Percentiles rank a stretch among this genome's conserved stretches.
Evolutionary conservation across 75 land plant genomes (phyloP).

Genomic region (Azolla pinnata): DNA sequence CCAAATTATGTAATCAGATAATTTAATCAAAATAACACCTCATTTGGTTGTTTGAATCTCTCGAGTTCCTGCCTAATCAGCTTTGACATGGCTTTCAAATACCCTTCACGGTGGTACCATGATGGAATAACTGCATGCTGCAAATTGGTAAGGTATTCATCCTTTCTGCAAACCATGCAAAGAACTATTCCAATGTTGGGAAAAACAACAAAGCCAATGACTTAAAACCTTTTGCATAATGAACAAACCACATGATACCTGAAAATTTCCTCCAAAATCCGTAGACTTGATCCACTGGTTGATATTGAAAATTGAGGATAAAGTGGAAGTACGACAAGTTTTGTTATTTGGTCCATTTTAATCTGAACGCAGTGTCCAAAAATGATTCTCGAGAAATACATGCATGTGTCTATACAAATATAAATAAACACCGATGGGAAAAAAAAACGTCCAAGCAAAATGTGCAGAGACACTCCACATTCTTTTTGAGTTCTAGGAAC

Average conservation of each 20-base stretch:
- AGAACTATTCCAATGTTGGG: too few relatives aligned
- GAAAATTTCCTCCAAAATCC: slow-evolving; percentile 59
- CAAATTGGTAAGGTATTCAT: slow-evolving; percentile 45
- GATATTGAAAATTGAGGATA: slow-evolving; percentile 92
- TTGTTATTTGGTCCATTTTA: slow-evolving; percentile 60
- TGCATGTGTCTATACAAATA: background rate
- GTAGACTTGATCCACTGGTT: slow-evolving; percentile 84
- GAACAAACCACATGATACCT: too few relatives aligned
- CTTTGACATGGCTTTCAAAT: slow-evolving; percentile 67
- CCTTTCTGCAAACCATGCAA: slow-evolving; percentile 51
- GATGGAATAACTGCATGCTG: slow-evolving; percentile 60
- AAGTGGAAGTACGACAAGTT: slow-evolving; percentile 73
- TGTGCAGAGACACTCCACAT: too few relatives aligned
- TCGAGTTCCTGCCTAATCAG: slow-evolving; percentile 56
- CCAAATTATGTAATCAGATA: too few relatives aligned
- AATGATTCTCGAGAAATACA: background rate
- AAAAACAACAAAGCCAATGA: too few relatives aligned
- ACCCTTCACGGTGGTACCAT: slow-evolving; percentile 85
- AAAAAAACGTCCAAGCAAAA: too few relatives aligned
- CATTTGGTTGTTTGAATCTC: slow-evolving; percentile 37
- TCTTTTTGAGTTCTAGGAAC: too few relatives aligned
- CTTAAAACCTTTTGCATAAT: background rate
- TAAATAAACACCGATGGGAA: too few relatives aligned
- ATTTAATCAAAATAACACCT: too few relatives aligned
- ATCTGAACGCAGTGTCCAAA: slow-evolving; percentile 40